Percentiles rank a stretch among this genome's conserved stretches.
Evolutionary conservation across 169 alveolate genomes (phyloP).

Genomic region (Plasmodium berghei): DNA sequence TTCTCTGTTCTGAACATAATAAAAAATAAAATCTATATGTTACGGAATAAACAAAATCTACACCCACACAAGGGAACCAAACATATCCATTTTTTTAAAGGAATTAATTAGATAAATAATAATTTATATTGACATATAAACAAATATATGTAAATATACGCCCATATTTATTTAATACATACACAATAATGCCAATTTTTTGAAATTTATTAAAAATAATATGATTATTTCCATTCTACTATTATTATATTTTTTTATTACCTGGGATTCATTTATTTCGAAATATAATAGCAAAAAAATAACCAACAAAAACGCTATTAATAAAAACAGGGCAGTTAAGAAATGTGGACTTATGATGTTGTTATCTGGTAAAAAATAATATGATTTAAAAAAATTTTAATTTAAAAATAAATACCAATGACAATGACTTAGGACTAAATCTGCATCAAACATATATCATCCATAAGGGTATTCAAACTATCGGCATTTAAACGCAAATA

Average conservation of each 20-base stretch:
- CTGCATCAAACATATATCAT: too few relatives aligned
- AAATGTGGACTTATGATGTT: slow-evolving; percentile 38
- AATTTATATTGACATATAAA: too few relatives aligned
- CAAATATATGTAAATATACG: not conserved
- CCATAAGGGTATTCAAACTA: too few relatives aligned
- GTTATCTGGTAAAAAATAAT: slow-evolving; percentile 8
- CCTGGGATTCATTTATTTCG: slow-evolving; percentile 54
- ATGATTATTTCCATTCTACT: too few relatives aligned
- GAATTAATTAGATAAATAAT: too few relatives aligned
- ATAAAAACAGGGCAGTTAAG: slow-evolving; percentile 11
- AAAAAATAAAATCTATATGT: not conserved
- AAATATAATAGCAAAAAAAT: slow-evolving; percentile 20
- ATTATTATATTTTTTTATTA: not conserved
- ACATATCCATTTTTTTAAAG: too few relatives aligned
- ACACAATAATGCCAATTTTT: not conserved
- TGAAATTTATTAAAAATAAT: too few relatives aligned
- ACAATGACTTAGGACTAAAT: too few relatives aligned
- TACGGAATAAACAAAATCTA: not conserved
- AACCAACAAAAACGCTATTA: slow-evolving; percentile 17
- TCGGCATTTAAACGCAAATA: too few relatives aligned
- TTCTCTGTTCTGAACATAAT: slow-evolving; percentile 19
- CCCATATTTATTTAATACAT: not conserved
- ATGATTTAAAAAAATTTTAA: not conserved
- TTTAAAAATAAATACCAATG: not conserved
- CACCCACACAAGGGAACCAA: too few relatives aligned